phyloP scores from a whole-genome alignment of 441 rosid species.

The Adansonia rubrostipa region DNA sequence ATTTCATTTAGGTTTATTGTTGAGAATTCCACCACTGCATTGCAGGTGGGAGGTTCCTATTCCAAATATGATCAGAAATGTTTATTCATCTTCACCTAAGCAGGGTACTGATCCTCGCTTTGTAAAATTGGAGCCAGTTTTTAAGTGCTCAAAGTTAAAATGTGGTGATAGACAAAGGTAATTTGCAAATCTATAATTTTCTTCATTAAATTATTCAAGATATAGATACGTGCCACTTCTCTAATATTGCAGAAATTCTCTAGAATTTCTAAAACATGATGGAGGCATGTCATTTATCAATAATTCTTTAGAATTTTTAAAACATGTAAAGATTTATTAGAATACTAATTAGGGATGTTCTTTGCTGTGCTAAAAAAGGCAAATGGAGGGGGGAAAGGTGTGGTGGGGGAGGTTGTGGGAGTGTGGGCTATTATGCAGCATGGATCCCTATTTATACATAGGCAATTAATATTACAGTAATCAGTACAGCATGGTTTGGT shows the following conservation, averaged over 20 bases:
- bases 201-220: constrained; percentile 16
- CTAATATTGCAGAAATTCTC: not conserved
- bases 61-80: constrained; percentile 55
- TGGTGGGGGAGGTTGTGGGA: not conserved
- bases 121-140: constrained; percentile 82
- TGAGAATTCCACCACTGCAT: constrained; percentile 25
- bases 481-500: not conserved
- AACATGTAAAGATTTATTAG: not conserved
- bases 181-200: constrained; percentile 27
- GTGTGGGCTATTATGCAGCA: not conserved
- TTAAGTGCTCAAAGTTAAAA: constrained; percentile 72
- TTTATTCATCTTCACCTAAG: constrained; percentile 59
- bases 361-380: not conserved
- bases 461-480: not conserved
- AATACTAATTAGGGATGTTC: not conserved
- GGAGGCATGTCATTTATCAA: not conserved
- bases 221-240: not conserved
- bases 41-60: constrained; percentile 98
- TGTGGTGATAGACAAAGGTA: constrained; percentile 75
- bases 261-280: constrained; percentile 12
- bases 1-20: constrained; percentile 17
- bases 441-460: constrained; percentile 3
- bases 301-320: not conserved
- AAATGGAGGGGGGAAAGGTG: not conserved
- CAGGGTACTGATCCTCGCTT: constrained; percentile 88